Evolutionary conservation across 345 rosid species (phyloP).

Genomic region (Dipteronia dyeriana): DNA sequence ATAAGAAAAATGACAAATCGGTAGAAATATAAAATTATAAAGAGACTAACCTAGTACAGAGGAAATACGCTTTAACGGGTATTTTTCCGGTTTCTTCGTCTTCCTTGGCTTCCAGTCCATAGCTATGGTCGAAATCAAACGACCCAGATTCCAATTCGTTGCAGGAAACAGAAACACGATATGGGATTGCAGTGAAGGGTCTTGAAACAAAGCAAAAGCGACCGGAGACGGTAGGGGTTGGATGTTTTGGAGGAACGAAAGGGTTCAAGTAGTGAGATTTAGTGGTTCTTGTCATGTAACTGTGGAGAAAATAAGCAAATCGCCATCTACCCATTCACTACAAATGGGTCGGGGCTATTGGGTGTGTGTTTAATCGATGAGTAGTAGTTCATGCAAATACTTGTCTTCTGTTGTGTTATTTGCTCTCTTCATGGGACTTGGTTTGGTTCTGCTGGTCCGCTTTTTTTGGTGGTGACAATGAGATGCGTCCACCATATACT

Average conservation of each 20-base stretch:
- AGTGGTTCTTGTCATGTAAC: slow-evolving; percentile 28
- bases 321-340: slow-evolving; percentile 83
- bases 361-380: background rate
- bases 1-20: no score
- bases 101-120: slow-evolving; percentile 41
- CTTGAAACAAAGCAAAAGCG: slow-evolving; percentile 28
- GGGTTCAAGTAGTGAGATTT: slow-evolving; percentile 8
- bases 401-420: background rate
- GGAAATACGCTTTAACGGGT: slow-evolving; percentile 80
- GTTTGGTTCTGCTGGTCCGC: background rate
- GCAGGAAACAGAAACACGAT: slow-evolving; percentile 48
- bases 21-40: no score
- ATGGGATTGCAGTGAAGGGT: slow-evolving; percentile 61
- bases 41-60: slow-evolving; percentile 67
- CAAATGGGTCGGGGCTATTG: slow-evolving; percentile 6
- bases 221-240: slow-evolving; percentile 7
- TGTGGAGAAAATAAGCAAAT: slow-evolving; percentile 43
- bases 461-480: background rate
- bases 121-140: slow-evolving; percentile 36
- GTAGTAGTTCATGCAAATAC: background rate
- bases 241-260: slow-evolving; percentile 14
- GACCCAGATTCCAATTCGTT: slow-evolving; percentile 55
- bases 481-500: no score
- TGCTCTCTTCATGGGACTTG: background rate
- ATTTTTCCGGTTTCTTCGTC: slow-evolving; percentile 66